These are phyloP conservation scores for Tulasnella sp. DNA, from an alignment of 768 basidiomycete genomes.

Conservation along the genomic window DNA sequence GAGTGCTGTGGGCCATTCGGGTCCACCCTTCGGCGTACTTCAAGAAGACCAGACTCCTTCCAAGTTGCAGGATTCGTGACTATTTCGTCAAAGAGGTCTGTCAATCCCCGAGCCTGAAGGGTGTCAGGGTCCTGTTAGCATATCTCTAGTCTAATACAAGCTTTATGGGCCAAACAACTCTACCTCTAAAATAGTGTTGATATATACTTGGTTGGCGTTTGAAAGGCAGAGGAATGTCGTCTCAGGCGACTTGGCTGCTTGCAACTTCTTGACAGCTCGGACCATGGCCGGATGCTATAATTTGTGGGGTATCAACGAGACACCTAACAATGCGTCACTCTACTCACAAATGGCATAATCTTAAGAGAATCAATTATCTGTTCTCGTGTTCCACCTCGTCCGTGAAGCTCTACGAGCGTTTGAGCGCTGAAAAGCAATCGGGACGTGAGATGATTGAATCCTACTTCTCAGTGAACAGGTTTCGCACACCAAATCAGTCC, in stretches of 20 bases:
- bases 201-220: conserved; percentile 88
- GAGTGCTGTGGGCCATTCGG: conserved; percentile 65
- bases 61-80: conserved; percentile 90
- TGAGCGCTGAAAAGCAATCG: conserved; percentile 38
- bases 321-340: not conserved
- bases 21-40: conserved; percentile 62
- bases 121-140: not conserved
- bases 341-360: conserved; percentile 74
- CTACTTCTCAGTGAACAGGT: conserved; percentile 48
- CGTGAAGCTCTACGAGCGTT: conserved; percentile 57
- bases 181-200: conserved; percentile 78
- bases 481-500: conserved; percentile 85
- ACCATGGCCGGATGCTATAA: conserved; percentile 91
- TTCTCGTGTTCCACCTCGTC: conserved; percentile 50
- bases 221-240: conserved; percentile 83
- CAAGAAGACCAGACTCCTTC: conserved; percentile 54
- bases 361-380: conserved; percentile 69
- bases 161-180: not conserved
- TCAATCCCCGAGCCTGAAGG: conserved; percentile 58
- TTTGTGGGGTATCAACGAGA: not conserved
- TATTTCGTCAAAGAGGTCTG: conserved; percentile 63
- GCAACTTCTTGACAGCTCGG: conserved; percentile 70
- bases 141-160: not conserved
- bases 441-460: conserved; percentile 20
- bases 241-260: conserved; percentile 47